Evolutionary conservation across 352 stramenopile species (phyloP), one percentile per base, ranked within the genome.

Genomic region (Phytophthora idaei): DNA sequence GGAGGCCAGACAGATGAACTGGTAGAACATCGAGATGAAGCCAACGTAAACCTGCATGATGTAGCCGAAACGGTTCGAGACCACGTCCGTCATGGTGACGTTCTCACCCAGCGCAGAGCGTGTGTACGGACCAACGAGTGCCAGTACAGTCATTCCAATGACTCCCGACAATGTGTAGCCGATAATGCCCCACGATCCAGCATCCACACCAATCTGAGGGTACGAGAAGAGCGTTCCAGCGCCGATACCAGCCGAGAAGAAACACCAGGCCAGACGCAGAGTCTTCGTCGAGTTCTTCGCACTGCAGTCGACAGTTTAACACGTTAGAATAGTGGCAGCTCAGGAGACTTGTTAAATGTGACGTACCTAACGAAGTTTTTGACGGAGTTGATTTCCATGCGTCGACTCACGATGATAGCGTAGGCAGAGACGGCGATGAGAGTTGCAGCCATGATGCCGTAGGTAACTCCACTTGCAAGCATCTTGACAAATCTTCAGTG

Each of bases 141-240:
- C 80, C 44, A 93, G 59, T 31, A 85, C 73, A 45, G 83, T 36
- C 69, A 92, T 86, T 12, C 74, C 81, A n/a, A 84, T 61, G 10
- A 88, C 66, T 34, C 80, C 67, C 3, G 81, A 91, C 39, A 94
- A 76, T 34, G 81, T 79, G 57, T 94, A 94, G 39, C 85, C 85
- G 42, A 94, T 89, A 52, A 94, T 70, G 42, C 83, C 83, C 85
- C 83, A 94, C 11, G 83, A 81, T 15, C 85, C 81, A 14, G 83
- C 85, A 50, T 83, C 47, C 39, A 92, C 84, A 15, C 83, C 85
- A 69, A 92, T 92, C 61, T 91, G 69, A 7, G 85, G 85, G 73
- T 87, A 94, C 37, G 83, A 83, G 54, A 85, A 94, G 28, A 94
- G 73, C 25, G 85, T 88, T 73, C 83, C 90, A 10, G 83, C 90